Conservation (phyloP, 2,329 filamentous ascomycete genomes). For the Emmonsia crescens region DNA sequence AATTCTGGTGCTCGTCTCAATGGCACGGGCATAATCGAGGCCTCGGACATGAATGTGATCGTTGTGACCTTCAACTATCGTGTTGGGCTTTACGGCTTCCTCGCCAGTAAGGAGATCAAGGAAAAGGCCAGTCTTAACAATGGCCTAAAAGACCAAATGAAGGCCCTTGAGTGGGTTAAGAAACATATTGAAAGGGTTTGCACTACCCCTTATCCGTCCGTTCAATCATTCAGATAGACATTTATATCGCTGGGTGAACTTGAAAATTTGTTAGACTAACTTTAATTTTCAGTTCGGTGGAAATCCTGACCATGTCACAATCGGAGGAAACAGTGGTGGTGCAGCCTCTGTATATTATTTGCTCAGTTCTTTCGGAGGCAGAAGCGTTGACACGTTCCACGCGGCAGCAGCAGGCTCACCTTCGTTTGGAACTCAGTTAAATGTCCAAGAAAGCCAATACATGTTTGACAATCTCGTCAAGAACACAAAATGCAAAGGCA, state of each 20-base stretch:
- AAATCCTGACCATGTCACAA: constrained; percentile 54
- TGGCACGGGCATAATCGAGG: constrained; percentile 49
- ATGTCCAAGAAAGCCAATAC: constrained; percentile 39
- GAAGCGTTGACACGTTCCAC: constrained; percentile 40
- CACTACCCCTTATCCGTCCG: neutral
- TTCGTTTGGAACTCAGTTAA: constrained; percentile 41
- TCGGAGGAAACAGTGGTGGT: constrained; percentile 60
- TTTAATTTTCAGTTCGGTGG: constrained; percentile 49
- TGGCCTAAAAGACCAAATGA: constrained; percentile 59
- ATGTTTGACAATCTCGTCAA: constrained; percentile 42
- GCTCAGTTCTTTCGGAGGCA: constrained; percentile 44
- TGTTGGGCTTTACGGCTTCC: constrained; percentile 62
- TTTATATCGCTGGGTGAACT: neutral
- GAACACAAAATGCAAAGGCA: constrained; percentile 37
- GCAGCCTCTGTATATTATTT: constrained; percentile 54
- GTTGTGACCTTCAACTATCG: constrained; percentile 68
- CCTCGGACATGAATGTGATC: constrained; percentile 50
- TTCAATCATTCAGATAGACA: neutral
- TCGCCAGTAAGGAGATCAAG: constrained; percentile 48
- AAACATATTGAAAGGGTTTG: constrained; percentile 45
- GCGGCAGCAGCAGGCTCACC: constrained; percentile 46
- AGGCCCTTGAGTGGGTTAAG: constrained; percentile 59
- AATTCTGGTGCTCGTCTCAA: constrained; percentile 52
- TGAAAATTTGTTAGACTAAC: neutral
- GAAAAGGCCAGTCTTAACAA: constrained; percentile 50